Conservation (phyloP, 2,329 filamentous ascomycete genomes). For the Fusarium ambrosium region DNA sequence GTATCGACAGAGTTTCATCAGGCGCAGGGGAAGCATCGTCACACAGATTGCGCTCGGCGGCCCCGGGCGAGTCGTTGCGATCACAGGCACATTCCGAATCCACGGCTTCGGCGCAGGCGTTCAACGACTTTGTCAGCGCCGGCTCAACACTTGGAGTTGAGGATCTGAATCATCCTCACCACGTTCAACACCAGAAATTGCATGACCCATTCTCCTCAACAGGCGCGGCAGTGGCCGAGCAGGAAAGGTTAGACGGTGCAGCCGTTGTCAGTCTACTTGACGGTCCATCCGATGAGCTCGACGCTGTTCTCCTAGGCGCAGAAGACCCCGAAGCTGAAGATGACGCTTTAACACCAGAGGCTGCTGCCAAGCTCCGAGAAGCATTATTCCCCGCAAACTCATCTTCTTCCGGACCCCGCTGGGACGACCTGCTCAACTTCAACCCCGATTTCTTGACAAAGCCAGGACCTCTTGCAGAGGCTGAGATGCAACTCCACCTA, state of each 20-base stretch:
- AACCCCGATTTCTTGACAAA: constrained; percentile 58
- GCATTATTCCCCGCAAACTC: constrained; percentile 54
- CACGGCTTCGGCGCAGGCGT: constrained; percentile 51
- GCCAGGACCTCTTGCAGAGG: constrained; percentile 34
- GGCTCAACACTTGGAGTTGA: constrained; percentile 27
- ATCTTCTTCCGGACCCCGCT: constrained; percentile 41
- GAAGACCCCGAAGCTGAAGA: constrained; percentile 41
- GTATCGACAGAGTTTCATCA: constrained; percentile 26
- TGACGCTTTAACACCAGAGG: constrained; percentile 47
- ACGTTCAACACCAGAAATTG: background rate
- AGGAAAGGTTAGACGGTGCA: constrained; percentile 53
- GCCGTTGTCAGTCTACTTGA: constrained; percentile 57
- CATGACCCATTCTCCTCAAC: background rate
- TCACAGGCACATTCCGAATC: constrained; percentile 36
- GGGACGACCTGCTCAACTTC: constrained; percentile 66
- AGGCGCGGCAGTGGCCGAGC: constrained; percentile 22
- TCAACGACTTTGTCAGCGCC: constrained; percentile 43
- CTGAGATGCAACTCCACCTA: constrained; percentile 48
- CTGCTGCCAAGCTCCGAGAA: constrained; percentile 51
- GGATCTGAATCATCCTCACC: background rate
- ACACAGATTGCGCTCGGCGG: constrained; percentile 32
- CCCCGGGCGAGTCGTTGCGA: constrained; percentile 31
- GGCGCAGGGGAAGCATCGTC: constrained; percentile 41
- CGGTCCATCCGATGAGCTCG: constrained; percentile 39
- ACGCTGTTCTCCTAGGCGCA: constrained; percentile 33